phyloP scores from a whole-genome alignment of 2,329 filamentous ascomycete genomes.

The Pseudogymnoascus sp. region DNA sequence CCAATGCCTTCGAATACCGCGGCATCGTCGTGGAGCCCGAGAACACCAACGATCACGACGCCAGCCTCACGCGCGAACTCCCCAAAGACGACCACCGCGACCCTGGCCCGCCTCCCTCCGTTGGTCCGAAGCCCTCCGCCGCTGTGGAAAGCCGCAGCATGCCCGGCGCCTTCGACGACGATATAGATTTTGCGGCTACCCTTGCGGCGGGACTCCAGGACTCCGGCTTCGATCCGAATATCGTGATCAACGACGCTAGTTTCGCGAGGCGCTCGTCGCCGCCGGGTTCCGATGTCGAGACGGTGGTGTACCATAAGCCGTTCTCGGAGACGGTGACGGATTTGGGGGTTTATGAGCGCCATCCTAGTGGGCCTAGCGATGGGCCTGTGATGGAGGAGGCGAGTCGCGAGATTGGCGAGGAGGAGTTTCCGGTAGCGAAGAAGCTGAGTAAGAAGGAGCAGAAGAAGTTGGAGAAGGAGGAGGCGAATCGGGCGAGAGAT shows the following conservation, averaged over 20 bases:
- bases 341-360: constrained; percentile 25
- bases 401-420: constrained; percentile 25
- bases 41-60: constrained; percentile 16
- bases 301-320: constrained; percentile 39
- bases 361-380: constrained; percentile 17
- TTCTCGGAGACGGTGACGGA: constrained; percentile 42
- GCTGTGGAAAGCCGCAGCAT: constrained; percentile 40
- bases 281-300: constrained; percentile 45
- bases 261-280: constrained; percentile 58
- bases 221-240: constrained; percentile 62
- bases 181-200: constrained; percentile 60
- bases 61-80: constrained; percentile 9
- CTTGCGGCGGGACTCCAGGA: constrained; percentile 59
- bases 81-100: constrained; percentile 21
- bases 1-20: constrained; percentile 23
- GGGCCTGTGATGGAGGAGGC: constrained; percentile 28
- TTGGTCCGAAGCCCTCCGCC: constrained; percentile 47
- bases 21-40: constrained; percentile 22
- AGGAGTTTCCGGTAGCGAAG: constrained; percentile 23
- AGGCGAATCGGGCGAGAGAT: constrained; percentile 24
- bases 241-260: constrained; percentile 57
- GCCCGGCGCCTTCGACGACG: constrained; percentile 57
- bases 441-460: constrained; percentile 33
- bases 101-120: constrained; percentile 38
- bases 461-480: constrained; percentile 38